These are phyloP conservation scores for Neurospora cerealis DNA, from an alignment of 495 filamentous ascomycete species.

Conservation along the genomic window DNA sequence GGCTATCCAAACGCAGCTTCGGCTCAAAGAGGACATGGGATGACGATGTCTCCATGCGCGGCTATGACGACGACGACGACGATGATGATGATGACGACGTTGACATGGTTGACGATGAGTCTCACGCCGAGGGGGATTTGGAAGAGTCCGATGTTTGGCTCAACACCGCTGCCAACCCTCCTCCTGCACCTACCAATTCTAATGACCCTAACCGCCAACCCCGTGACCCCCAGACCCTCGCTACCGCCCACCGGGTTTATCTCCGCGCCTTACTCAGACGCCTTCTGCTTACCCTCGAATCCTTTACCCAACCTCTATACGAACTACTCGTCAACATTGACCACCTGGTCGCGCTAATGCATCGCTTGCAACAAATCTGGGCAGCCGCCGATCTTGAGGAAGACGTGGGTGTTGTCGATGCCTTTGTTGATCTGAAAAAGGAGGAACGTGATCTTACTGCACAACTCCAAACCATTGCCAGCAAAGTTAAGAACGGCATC, in stretches of 20 bases:
- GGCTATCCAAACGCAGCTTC: not conserved
- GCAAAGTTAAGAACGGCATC: constrained; percentile 48
- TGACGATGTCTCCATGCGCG: not conserved
- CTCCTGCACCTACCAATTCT: not conserved
- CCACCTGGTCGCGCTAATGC: constrained; percentile 62
- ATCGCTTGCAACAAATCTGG: constrained; percentile 62
- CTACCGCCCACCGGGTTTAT: constrained; percentile 67
- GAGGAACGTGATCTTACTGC: constrained; percentile 57
- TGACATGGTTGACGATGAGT: constrained; percentile 9
- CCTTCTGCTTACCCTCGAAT: constrained; percentile 57
- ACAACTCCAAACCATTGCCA: constrained; percentile 44
- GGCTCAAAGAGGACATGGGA: not conserved
- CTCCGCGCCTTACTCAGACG: constrained; percentile 54
- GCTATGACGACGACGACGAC: not conserved
- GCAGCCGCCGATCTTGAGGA: constrained; percentile 63
- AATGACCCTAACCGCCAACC: constrained; percentile 15
- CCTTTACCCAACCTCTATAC: constrained; percentile 64
- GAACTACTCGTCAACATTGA: constrained; percentile 63
- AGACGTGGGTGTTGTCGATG: constrained; percentile 70
- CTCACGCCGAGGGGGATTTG: constrained; percentile 3
- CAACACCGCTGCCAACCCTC: not conserved
- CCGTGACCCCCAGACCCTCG: constrained; percentile 73
- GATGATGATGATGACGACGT: constrained; percentile 6
- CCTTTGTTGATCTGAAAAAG: constrained; percentile 53
- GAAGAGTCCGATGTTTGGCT: not conserved